Percentiles rank a stretch among this genome's conserved stretches.
These are phyloP conservation scores for Apiospora aurea DNA, from an alignment of 2,329 filamentous ascomycete genomes.

Conservation along the genomic window DNA sequence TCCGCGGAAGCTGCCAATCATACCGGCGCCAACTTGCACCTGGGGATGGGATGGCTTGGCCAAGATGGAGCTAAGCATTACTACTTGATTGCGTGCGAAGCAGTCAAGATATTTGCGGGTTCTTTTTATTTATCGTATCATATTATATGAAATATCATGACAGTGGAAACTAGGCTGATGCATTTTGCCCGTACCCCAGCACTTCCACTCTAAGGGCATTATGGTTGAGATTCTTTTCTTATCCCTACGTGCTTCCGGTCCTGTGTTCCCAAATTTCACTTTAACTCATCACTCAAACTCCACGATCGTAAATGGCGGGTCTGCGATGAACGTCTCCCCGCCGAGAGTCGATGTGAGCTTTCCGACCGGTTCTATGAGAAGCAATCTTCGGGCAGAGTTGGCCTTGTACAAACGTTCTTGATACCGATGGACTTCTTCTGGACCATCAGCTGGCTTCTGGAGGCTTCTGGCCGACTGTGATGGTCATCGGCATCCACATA, in stretches of 20 bases:
- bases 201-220: background rate
- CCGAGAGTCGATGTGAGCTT: background rate
- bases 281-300: background rate
- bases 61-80: background rate
- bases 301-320: background rate
- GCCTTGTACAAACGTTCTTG: background rate
- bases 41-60: background rate
- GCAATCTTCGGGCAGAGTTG: background rate
- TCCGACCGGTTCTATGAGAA: background rate
- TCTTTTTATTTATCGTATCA: background rate
- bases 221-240: background rate
- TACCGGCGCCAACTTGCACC: background rate
- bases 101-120: background rate
- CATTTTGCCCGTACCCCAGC: background rate
- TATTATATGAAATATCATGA: background rate
- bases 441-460: background rate
- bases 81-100: background rate
- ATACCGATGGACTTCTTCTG: background rate
- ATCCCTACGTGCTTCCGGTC: background rate
- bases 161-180: background rate
- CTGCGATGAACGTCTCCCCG: background rate
- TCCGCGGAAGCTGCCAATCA: background rate
- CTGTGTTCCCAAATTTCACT: background rate
- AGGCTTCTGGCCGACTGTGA: background rate
- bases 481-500: conserved; percentile 17